Conservation (phyloP, 306 rosid genomes). For the Vigna hirtella region DNA sequence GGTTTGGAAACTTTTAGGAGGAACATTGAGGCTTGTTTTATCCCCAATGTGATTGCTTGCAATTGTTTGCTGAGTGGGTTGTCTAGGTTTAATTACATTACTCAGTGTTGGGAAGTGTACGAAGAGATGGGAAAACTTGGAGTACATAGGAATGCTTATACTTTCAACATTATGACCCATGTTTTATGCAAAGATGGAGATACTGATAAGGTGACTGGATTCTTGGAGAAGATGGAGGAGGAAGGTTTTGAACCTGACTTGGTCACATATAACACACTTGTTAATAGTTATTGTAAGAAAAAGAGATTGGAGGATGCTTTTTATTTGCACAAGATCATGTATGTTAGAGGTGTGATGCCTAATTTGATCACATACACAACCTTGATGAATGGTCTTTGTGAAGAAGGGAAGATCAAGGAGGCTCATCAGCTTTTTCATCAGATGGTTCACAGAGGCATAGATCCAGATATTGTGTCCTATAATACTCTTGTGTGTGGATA, state of each 20-base stretch:
- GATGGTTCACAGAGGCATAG: constrained; percentile 77
- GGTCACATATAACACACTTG: constrained; percentile 79
- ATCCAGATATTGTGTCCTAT: constrained; percentile 67
- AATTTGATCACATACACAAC: constrained; percentile 76
- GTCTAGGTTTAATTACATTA: constrained; percentile 56
- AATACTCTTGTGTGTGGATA: constrained; percentile 81
- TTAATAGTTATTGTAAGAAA: constrained; percentile 77
- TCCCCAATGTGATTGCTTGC: constrained; percentile 75
- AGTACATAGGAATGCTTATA: constrained; percentile 72
- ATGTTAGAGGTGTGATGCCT: constrained; percentile 74
- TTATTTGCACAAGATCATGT: constrained; percentile 82
- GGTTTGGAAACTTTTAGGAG: constrained; percentile 69
- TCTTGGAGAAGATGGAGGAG: constrained; percentile 90
- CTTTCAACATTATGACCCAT: constrained; percentile 80
- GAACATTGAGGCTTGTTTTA: constrained; percentile 58
- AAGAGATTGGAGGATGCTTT: constrained; percentile 81
- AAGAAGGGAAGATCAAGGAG: constrained; percentile 67
- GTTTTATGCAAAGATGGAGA: constrained; percentile 75
- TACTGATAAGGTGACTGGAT: constrained; percentile 71
- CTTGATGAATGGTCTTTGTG: constrained; percentile 89
- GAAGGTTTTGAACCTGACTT: constrained; percentile 90
- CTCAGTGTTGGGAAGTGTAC: constrained; percentile 80
- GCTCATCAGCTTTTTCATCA: constrained; percentile 93
- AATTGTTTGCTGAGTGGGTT: constrained; percentile 73
- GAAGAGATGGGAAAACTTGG: constrained; percentile 89